Percentiles rank a stretch among this genome's conserved stretches.
Evolutionary conservation across 192 early-diverging fungal species (phyloP).

Genomic region (Linnemannia zychae): DNA sequence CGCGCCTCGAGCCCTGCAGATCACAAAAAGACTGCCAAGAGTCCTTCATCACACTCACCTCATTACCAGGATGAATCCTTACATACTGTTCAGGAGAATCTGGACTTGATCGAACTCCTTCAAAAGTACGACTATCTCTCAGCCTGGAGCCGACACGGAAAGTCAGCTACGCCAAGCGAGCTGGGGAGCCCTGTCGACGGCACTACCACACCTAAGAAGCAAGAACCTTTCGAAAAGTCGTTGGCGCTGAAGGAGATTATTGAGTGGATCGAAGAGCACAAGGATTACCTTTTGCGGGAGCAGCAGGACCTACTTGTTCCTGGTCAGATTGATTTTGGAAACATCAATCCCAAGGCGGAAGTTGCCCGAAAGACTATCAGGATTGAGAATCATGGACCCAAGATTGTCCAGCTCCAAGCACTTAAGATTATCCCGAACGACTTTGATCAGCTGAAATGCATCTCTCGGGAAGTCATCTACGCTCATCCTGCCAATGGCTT

Average conservation of each 20-base stretch:
- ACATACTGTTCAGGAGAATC: conserved; percentile 36
- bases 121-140: conserved; percentile 50
- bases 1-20: conserved; percentile 43
- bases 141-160: conserved; percentile 46
- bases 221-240: conserved; percentile 52
- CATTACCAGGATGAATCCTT: conserved; percentile 28
- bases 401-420: conserved; percentile 36
- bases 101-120: conserved; percentile 45
- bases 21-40: conserved; percentile 24
- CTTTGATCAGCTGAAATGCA: conserved; percentile 35
- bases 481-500: conserved; percentile 48
- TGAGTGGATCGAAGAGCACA: conserved; percentile 49
- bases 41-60: conserved; percentile 32
- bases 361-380: conserved; percentile 28
- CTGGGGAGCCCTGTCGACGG: conserved; percentile 45
- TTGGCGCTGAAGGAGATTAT: conserved; percentile 45
- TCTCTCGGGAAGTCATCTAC: conserved; percentile 22
- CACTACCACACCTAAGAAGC: conserved; percentile 26
- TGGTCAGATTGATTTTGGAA: conserved; percentile 46
- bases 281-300: conserved; percentile 42
- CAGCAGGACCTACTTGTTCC: conserved; percentile 39
- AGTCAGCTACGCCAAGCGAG: conserved; percentile 42
- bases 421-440: conserved; percentile 46
- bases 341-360: conserved; percentile 42
- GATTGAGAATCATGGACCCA: conserved; percentile 47